These are phyloP conservation scores for Amphibolis antarctica DNA, from an alignment of 106 monocot species.

Conservation along the genomic window DNA sequence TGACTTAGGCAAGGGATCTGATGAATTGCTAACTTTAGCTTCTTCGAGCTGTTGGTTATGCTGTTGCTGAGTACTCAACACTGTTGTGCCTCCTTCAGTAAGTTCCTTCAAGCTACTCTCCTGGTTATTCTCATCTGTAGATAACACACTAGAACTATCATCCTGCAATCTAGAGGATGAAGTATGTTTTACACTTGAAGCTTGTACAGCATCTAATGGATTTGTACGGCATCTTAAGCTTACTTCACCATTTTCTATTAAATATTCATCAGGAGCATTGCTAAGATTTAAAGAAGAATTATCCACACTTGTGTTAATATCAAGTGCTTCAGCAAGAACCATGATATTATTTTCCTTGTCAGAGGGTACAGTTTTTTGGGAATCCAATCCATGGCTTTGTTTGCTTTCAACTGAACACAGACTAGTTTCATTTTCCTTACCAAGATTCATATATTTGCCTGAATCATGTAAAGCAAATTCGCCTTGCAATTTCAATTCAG, in stretches of 20 bases:
- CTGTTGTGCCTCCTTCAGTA: too few species aligned
- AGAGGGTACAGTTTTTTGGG: conserved; percentile 1
- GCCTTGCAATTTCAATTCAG: conserved; percentile 10
- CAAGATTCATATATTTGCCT: conserved; percentile 17
- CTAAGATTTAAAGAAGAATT: not conserved
- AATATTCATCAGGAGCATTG: not conserved
- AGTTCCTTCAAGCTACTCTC: not conserved
- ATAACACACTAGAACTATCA: not conserved
- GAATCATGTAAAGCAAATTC: conserved; percentile 16
- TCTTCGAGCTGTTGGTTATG: not conserved
- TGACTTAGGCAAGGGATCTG: not conserved
- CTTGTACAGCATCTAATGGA: not conserved
- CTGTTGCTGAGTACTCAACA: not conserved
- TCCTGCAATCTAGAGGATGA: not conserved
- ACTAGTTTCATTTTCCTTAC: conserved; percentile 2
- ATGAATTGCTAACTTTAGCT: not conserved
- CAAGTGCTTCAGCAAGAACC: not conserved
- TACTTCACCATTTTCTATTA: not conserved
- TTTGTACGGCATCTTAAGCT: not conserved
- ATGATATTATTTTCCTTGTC: conserved; percentile 9
- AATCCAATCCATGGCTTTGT: not conserved
- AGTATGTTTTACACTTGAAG: not conserved
- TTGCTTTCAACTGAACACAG: conserved; percentile 5
- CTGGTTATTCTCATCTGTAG: not conserved
- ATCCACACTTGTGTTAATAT: not conserved